phyloP scores from a whole-genome alignment of 2,329 filamentous ascomycete species.

The Didymella keratinophila region DNA sequence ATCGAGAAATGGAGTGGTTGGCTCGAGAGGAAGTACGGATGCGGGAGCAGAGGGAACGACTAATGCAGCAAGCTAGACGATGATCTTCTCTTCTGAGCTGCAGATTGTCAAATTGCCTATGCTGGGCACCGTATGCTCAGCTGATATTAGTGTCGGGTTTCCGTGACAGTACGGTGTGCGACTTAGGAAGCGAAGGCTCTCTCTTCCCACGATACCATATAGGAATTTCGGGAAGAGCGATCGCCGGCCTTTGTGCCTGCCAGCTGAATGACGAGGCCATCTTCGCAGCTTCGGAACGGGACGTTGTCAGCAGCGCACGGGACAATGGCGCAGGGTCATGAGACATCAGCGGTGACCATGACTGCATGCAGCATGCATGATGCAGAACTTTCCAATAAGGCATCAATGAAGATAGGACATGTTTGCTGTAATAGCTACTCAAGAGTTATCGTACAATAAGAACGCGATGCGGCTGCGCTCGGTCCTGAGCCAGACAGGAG shows the following conservation, averaged over 20 bases:
- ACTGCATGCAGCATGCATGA: background rate
- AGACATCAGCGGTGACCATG: background rate
- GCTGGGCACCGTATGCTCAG: background rate
- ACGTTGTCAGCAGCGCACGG: background rate
- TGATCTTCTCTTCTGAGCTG: background rate
- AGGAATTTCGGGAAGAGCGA: background rate
- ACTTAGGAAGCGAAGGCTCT: background rate
- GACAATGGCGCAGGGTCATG: background rate
- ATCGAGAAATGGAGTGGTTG: background rate
- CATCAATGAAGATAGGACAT: background rate
- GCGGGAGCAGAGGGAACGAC: background rate
- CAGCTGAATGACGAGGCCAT: background rate
- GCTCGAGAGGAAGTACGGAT: background rate
- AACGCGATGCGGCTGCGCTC: background rate
- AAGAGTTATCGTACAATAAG: background rate
- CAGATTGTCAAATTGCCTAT: background rate
- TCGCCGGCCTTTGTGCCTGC: background rate
- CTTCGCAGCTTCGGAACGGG: background rate
- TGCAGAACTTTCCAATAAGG: background rate
- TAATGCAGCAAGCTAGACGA: background rate
- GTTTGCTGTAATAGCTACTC: background rate
- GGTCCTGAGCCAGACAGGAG: background rate
- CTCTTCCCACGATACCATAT: background rate
- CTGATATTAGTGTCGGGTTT: background rate
- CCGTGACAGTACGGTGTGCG: background rate